Conservation (phyloP, 2,329 filamentous ascomycete genomes). For the Amauroascus niger region DNA sequence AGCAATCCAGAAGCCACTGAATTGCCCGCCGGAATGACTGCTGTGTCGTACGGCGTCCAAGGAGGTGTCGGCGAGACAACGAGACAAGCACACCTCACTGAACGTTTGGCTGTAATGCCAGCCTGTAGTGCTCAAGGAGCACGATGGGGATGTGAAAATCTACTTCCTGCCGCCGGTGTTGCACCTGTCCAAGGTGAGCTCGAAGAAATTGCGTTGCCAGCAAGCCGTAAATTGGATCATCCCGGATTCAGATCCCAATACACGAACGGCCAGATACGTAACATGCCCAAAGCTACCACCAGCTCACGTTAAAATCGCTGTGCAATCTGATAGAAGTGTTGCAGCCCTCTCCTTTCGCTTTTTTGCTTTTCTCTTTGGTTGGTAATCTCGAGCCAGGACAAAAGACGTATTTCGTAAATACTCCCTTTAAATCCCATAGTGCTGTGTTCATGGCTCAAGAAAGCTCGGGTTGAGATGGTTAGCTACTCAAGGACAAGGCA, state of each 20-base stretch:
- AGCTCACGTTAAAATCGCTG: too few species aligned
- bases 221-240: neutral
- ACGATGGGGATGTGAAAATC: neutral
- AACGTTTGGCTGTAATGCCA: neutral
- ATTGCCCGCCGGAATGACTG: neutral
- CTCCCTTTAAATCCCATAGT: too few species aligned
- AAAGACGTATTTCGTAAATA: too few species aligned
- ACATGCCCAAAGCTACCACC: too few species aligned
- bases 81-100: neutral
- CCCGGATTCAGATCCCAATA: neutral
- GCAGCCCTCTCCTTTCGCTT: too few species aligned
- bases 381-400: too few species aligned
- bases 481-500: too few species aligned
- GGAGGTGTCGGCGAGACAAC: neutral
- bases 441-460: too few species aligned
- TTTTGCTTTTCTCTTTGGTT: too few species aligned
- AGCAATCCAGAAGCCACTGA: neutral
- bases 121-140: neutral
- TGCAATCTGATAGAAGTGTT: too few species aligned
- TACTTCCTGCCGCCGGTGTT: neutral
- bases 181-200: neutral
- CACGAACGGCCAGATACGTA: neutral
- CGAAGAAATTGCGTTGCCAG: neutral
- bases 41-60: neutral
- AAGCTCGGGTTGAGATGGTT: too few species aligned